Base-by-base conservation (phyloP, 202 grass and related monocot genomes). In the Schoenoplectus tabernaemontani region DNA sequence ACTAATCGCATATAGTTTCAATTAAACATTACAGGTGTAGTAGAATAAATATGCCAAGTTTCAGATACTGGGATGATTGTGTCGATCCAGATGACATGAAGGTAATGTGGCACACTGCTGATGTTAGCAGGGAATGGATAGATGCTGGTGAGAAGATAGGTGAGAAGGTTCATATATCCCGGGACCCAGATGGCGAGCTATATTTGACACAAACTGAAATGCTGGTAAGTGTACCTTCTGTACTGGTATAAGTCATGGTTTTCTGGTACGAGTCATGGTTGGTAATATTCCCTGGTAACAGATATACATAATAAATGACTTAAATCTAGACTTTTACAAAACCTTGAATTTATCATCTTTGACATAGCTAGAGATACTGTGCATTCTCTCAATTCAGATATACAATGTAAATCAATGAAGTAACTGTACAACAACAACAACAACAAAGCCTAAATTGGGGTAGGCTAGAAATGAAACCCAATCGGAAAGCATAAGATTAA, bases 181-280 rank as follows among this genome's bases (percentile, higher is more conserved):
- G 90, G 37, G 96, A 99, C 80, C 91, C 96, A 56, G 96, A 99
- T 43, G 96, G 96, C 0, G 88, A 99, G 53, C 88, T 71, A 17
- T 99, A 99, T 81, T 83, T 99, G 37, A 99, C 91, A 5, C 88
- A 99, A 67, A 95, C 90, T 54, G 91, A 99, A 84, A 95, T 95
- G 90, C 91, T 82, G 90, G 96, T 95, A 54, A 10, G 70, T 75
- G 28, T 53, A 54, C 23, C 12, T 51, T 53, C 6, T 13, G 8
- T 33, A 36, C 28, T 56, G 47, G 70, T 75, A 56, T 16, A 15
- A 10, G 46, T 74, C 24, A 12, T 50, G 24, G 44, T 15, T 72
- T 73, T 2, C 20, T 50, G 43, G 39, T 48, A 32, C 23, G 24
- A 32, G 22, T 50, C 6, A 50, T 32, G 37, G 23, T 43, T 72